These are phyloP conservation scores for Neurospora discreta DNA, from an alignment of 495 filamentous ascomycete species.

Conservation along the genomic window DNA sequence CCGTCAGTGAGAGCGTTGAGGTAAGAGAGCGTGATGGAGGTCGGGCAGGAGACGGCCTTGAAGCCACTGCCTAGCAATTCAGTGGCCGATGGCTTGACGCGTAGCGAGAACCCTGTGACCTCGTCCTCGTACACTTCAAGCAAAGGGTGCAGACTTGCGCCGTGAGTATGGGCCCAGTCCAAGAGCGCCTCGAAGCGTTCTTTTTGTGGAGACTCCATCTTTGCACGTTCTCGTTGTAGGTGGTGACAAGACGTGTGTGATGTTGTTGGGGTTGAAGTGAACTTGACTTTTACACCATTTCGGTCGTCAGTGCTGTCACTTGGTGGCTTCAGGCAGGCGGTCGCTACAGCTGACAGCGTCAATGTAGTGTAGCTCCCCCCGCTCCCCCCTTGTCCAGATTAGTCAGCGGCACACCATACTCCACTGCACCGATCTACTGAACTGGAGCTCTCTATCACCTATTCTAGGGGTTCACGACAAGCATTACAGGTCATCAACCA, in stretches of 20 bases:
- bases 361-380: not conserved
- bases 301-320: not conserved
- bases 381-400: not conserved
- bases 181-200: slow-evolving; percentile 12
- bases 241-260: not conserved
- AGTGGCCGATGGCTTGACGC: slow-evolving; percentile 20
- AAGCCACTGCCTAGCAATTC: slow-evolving; percentile 15
- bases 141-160: slow-evolving; percentile 29
- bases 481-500: not conserved
- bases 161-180: slow-evolving; percentile 25
- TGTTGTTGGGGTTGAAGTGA: not conserved
- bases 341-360: not conserved
- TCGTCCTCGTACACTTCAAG: slow-evolving; percentile 36
- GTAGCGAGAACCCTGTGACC: slow-evolving; percentile 30
- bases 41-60: slow-evolving; percentile 26
- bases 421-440: not conserved
- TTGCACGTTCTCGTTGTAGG: not conserved
- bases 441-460: not conserved
- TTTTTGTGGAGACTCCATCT: slow-evolving; percentile 15
- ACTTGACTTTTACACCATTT: not conserved
- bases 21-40: slow-evolving; percentile 31
- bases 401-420: not conserved
- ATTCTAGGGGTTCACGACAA: not conserved
- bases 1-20: slow-evolving; percentile 31
- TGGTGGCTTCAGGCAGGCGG: not conserved